Percentiles rank a stretch among this genome's conserved stretches.
Conservation (phyloP, 768 basidiomycete genomes). For the Gelatoporia subvermispora region DNA sequence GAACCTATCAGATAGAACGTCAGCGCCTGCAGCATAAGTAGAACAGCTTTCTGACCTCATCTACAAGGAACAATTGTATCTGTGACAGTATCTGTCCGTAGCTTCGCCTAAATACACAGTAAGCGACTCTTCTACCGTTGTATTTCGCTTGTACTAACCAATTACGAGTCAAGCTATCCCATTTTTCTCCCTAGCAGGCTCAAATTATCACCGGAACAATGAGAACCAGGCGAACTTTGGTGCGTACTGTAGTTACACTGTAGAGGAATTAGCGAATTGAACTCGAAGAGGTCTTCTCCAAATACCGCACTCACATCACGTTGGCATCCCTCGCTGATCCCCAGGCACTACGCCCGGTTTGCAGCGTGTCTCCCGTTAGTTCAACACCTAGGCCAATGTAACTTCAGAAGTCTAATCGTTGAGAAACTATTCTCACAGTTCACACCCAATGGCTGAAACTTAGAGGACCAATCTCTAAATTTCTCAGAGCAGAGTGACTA, state of each 20-base stretch:
- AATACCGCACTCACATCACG: conserved; percentile 57
- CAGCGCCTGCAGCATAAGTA: background rate
- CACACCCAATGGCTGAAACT: conserved; percentile 72
- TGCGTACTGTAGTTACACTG: conserved; percentile 19
- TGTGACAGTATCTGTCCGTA: conserved; percentile 64
- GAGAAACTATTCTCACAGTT: conserved; percentile 48
- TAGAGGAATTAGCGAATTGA: background rate
- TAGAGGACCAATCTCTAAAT: conserved; percentile 74
- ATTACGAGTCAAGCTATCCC: conserved; percentile 88
- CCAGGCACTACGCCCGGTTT: conserved; percentile 61
- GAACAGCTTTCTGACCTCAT: conserved; percentile 54
- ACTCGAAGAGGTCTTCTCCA: too few species aligned
- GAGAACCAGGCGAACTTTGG: background rate
- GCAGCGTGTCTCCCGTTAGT: conserved; percentile 86
- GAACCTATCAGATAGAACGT: conserved; percentile 51
- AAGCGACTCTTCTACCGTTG: too few species aligned
- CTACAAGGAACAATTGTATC: conserved; percentile 81
- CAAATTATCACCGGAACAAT: conserved; percentile 2
- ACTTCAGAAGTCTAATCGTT: background rate
- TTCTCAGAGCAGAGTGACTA: conserved; percentile 89
- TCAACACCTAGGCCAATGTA: conserved; percentile 59
- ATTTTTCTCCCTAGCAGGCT: conserved; percentile 80
- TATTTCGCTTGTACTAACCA: conserved; percentile 52
- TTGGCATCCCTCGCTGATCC: conserved; percentile 69
- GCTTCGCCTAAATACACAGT: conserved; percentile 40